Percentiles rank a stretch among this genome's conserved stretches.
These are phyloP conservation scores for Botrytis aclada DNA, from an alignment of 2,329 filamentous ascomycete species.

Conservation along the genomic window DNA sequence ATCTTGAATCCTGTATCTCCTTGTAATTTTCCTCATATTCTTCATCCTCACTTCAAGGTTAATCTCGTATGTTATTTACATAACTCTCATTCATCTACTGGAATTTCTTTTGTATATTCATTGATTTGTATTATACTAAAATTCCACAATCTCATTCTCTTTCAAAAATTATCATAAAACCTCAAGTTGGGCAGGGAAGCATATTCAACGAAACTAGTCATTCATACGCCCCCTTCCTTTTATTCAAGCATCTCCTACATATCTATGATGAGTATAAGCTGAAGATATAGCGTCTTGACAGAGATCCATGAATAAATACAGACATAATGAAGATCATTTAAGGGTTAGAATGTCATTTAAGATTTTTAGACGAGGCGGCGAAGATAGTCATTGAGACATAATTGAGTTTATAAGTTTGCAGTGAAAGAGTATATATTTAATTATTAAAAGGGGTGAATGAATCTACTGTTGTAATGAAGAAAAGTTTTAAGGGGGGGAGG, in stretches of 20 bases:
- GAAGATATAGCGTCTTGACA: background rate
- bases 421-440: background rate
- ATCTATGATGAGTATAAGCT: background rate
- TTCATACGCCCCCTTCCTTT: background rate
- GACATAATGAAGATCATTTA: background rate
- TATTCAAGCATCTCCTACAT: background rate
- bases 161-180: background rate
- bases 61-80: background rate
- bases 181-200: background rate
- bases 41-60: background rate
- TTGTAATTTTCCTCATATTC: background rate
- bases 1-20: background rate
- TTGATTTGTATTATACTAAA: accelerated
- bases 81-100: background rate
- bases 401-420: background rate
- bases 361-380: background rate
- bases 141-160: background rate
- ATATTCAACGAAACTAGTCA: background rate
- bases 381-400: background rate
- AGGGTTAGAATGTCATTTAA: background rate
- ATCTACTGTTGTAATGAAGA: background rate
- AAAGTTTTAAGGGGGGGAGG: background rate
- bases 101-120: background rate
- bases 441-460: background rate
- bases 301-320: background rate